These are phyloP conservation scores for Stachybotrys chartarum DNA, from an alignment of 2,329 filamentous ascomycete genomes.

Conservation along the genomic window DNA sequence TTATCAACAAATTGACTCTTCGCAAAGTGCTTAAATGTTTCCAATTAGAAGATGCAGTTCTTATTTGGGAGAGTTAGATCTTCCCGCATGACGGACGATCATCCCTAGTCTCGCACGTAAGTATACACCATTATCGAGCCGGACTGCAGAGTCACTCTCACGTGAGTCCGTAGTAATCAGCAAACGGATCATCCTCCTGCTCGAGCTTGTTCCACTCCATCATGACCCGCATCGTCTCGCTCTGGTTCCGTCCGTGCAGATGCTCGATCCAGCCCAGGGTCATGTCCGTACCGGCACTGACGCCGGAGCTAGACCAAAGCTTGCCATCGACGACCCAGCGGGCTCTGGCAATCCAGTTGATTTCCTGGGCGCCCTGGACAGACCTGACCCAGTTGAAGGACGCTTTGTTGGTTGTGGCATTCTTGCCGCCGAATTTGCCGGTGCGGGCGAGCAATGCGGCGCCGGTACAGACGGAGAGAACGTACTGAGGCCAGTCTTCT, in stretches of 20 bases:
- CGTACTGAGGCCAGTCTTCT: not conserved
- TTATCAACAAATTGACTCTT: too few species aligned
- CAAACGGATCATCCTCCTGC: constrained; percentile 6
- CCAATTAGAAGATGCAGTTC: too few species aligned
- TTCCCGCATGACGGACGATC: too few species aligned
- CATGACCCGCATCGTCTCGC: constrained; percentile 2
- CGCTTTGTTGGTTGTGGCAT: not conserved
- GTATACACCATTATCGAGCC: too few species aligned
- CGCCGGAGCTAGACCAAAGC: constrained; percentile 49
- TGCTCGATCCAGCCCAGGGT: constrained; percentile 48
- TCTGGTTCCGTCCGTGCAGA: constrained; percentile 39
- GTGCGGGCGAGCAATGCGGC: not conserved
- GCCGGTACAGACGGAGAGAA: not conserved
- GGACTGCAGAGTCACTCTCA: not conserved
- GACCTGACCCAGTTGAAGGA: not conserved
- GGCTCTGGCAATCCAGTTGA: constrained; percentile 46
- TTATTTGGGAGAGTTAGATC: too few species aligned
- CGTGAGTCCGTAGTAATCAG: not conserved
- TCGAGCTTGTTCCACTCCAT: constrained; percentile 6
- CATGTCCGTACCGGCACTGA: constrained; percentile 55
- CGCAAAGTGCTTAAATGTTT: too few species aligned
- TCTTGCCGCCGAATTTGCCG: not conserved
- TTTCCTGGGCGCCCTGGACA: constrained; percentile 11
- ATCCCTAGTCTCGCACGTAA: too few species aligned
- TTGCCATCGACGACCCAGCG: constrained; percentile 53